Evolutionary conservation across 768 basidiomycete species (phyloP), one percentile per base, ranked within the genome.

Genomic region (Pholiota molesta): DNA sequence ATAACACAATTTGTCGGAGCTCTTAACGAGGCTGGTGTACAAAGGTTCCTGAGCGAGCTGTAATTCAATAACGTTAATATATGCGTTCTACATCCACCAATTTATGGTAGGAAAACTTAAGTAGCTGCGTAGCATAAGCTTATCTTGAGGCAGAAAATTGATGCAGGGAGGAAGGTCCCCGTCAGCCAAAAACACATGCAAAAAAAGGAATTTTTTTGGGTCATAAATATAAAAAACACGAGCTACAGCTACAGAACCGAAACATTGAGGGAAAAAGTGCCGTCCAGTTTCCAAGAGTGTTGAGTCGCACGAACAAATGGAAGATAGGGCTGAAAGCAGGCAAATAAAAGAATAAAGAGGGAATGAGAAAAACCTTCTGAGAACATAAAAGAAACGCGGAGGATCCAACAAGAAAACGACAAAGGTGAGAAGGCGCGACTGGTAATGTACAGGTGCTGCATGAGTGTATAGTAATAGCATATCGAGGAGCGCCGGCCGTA

Each of bases 1-100:
- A 77, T 88, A n/a, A 74, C 74, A 49, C 78, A 86, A 52, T 94
- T 94, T 67, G 77, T 86, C 1, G 91, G 89, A 51, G 86, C 86
- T 3, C 71, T 83, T 35, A 75, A 78, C 21, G 81, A 83, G 64
- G 62, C 64, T 29, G 77, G 73, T 0, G 73, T 89, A 19, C 72
- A 73, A 58, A 66, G 77, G 52, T 86, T 86, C 65, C 67, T 89
- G 52, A 74, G 78, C 62, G 69, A 66, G 51, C 47, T 87, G 21
- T 80, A 75, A 66, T 52, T 35, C 19, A 47, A 23, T 54, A 19
- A 56, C 31, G 26, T 35, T 26, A 19, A 58, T 52, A 58, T 52
- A 33, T n/a, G 33, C 28, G 14, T 23, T 23, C 17, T 39, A 17
- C n/a, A 31, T 11, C 28, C 40, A 26, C 11, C 3, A 19, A 35